Conservation (phyloP, 331 rosid species). For the Acacia concinna region DNA sequence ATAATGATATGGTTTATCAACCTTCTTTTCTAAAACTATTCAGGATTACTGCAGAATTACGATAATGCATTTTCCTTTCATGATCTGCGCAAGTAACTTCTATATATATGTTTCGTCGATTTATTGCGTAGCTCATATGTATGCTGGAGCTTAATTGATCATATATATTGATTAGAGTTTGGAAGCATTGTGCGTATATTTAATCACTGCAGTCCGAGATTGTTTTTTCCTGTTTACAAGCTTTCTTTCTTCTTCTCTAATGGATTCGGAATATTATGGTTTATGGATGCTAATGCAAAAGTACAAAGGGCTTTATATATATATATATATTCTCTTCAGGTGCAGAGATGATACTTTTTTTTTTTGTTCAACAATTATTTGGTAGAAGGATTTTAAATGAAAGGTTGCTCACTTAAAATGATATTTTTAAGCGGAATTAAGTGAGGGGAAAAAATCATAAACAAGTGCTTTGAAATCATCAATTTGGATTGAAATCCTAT, state of each 20-base stretch:
- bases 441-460: no score
- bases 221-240: no score
- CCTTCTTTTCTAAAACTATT: not conserved
- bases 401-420: not conserved
- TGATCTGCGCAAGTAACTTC: not conserved
- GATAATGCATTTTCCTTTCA: not conserved
- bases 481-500: no score
- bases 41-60: not conserved
- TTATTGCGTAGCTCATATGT: no score
- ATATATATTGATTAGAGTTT: not conserved
- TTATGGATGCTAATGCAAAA: no score
- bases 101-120: not conserved
- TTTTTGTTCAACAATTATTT: not conserved
- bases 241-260: not conserved
- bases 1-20: not conserved
- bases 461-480: no score
- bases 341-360: not conserved
- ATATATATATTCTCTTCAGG: not conserved
- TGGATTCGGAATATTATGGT: no score
- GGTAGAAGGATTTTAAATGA: not conserved
- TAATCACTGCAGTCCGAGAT: not conserved
- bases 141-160: not conserved
- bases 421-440: not conserved
- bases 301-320: no score
- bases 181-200: not conserved